Evolutionary conservation across 2,329 filamentous ascomycete genomes (phyloP).

Genomic region (Xylariaceae sp.): DNA sequence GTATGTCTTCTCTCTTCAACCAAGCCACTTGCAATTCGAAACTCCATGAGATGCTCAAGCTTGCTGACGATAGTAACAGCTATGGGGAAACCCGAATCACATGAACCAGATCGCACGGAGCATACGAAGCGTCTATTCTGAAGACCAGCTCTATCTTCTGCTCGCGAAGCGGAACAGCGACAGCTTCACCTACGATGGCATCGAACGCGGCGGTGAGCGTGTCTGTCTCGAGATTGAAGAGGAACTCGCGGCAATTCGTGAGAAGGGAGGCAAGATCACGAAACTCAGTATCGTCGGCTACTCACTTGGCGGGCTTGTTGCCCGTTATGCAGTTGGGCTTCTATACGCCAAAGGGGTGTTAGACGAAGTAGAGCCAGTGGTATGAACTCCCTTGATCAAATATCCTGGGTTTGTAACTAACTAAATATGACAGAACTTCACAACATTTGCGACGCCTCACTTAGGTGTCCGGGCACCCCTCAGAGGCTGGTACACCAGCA

Average conservation of each 20-base stretch:
- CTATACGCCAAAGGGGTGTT: conserved; percentile 76
- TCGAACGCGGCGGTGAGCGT: conserved; percentile 62
- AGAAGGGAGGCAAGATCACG: conserved; percentile 63
- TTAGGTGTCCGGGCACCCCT: conserved; percentile 68
- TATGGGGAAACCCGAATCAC: conserved; percentile 77
- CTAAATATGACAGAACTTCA: conserved; percentile 64
- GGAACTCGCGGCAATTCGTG: conserved; percentile 51
- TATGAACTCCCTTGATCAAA: conserved; percentile 33
- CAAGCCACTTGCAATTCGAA: not conserved
- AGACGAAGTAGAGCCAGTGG: conserved; percentile 71
- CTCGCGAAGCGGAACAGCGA: conserved; percentile 68
- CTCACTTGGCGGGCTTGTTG: conserved; percentile 80
- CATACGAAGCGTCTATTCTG: conserved; percentile 55
- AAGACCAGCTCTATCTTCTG: conserved; percentile 63
- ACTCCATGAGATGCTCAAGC: conserved; percentile 2
- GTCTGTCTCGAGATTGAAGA: conserved; percentile 64
- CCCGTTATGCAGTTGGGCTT: conserved; percentile 80
- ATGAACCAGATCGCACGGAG: conserved; percentile 62
- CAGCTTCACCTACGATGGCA: conserved; percentile 66
- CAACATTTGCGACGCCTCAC: conserved; percentile 83
- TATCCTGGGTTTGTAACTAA: not conserved
- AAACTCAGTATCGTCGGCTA: conserved; percentile 88
- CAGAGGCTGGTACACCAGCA: conserved; percentile 58
- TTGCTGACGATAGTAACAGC: conserved; percentile 37
- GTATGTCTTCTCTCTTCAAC: conserved; percentile 41